A percentile compares a stretch with the other conserved stretches of the same genome.
Evolutionary conservation across 495 filamentous ascomycete genomes (phyloP).

Genomic region (Daldinia caldariorum): DNA sequence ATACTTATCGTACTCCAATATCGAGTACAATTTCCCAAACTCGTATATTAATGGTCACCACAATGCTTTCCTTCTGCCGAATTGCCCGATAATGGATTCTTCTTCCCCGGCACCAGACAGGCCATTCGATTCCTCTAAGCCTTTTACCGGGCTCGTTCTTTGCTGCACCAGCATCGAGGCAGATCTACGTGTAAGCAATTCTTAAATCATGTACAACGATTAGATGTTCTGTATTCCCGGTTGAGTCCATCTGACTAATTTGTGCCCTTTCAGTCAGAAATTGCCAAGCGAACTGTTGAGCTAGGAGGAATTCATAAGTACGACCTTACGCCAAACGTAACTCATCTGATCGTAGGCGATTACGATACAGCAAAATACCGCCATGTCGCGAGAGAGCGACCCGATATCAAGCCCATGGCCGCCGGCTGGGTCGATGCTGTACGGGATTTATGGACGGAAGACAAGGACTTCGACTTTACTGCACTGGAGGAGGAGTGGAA

Average conservation of each 20-base stretch:
- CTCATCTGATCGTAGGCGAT: conserved; percentile 90
- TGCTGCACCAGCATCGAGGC: conserved; percentile 90
- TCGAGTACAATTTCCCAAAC: too few relatives aligned
- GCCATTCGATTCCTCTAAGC: conserved; percentile 61
- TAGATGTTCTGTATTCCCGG: conserved; percentile 26
- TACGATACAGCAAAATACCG: conserved; percentile 91
- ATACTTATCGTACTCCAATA: too few relatives aligned
- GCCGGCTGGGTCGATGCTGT: conserved; percentile 87
- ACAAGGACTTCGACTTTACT: conserved; percentile 78
- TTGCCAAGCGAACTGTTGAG: conserved; percentile 73
- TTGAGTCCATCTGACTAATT: conserved; percentile 12
- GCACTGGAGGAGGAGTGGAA: conserved; percentile 62
- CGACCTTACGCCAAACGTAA: conserved; percentile 95
- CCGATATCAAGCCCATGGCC: conserved; percentile 82
- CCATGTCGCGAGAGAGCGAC: conserved; percentile 88
- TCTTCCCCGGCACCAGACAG: conserved; percentile 33
- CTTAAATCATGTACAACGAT: neutral
- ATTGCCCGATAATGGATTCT: conserved; percentile 36
- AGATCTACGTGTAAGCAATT: conserved; percentile 76
- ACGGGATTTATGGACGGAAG: conserved; percentile 81
- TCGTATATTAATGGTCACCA: neutral
- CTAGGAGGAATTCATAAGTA: conserved; percentile 88
- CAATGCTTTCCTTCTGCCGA: conserved; percentile 31
- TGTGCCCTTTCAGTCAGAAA: conserved; percentile 65
- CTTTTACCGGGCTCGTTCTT: conserved; percentile 82